Evolutionary conservation across 768 basidiomycete genomes (phyloP), one percentile per base, ranked within the genome.

Genomic region (Rhodotorula kratochvilovae): DNA sequence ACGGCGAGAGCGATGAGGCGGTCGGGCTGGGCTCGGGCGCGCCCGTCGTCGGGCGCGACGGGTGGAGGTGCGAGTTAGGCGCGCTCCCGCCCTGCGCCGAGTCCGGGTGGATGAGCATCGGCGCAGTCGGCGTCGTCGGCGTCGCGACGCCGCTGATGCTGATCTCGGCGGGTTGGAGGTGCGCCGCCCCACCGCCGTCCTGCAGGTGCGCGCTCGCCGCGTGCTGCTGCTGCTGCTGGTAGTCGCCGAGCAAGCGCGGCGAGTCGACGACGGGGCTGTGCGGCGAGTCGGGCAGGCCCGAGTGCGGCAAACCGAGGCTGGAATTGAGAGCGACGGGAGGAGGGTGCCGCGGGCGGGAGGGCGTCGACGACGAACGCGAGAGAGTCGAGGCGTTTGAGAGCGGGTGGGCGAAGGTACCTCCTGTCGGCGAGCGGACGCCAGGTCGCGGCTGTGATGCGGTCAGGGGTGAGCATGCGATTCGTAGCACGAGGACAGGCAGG

Each of bases 91-190:
- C 21, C 0, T 21, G 46, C 16, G 39, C 46, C 19, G 70, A 42
- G 62, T 67, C 59, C 2, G 65, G 66, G 27, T 62, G 59, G 25
- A 66, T 55, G 23, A 68, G 63, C 66, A 63, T 31, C 5, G 64
- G 69, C 5, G 58, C 73, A 19, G 73, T 74, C 15, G 73, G 73
- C 1, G 73, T 74, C 10, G 73, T 74, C 8, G 73, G 73, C 19
- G 73, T 74, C 3, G 67, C 50, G 27, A 67, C 64, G 23, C 73
- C 73, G 35, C 67, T 66, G 55, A 71, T 71, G 62, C 70, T 71
- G 50, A 71, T 53, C 35, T 73, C 67, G 54, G 61, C 48, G 17
- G 60, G 43, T 19, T 54, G 43, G 19, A 31, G 25, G 25, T 42
- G 62, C 61, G 48, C 61, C 57, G 39, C 25, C 25, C 23, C 25